Evolutionary conservation across 306 rosid genomes (phyloP), one percentile per base, ranked within the genome.

Genomic region (Comarum palustre): DNA sequence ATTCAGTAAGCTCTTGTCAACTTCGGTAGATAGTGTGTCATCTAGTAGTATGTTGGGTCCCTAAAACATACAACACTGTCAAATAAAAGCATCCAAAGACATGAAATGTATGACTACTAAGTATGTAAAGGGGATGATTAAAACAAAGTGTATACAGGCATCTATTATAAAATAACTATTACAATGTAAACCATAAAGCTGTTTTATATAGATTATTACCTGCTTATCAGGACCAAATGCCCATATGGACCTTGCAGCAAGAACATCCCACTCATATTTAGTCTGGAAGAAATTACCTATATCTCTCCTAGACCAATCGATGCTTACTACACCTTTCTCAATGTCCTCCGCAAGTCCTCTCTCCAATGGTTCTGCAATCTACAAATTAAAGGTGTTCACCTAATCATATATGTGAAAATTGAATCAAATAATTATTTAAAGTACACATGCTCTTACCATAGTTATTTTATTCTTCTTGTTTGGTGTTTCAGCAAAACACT

Each of bases 181-280:
- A 46, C 15, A 16, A 10, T 50, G 32, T 14, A 5, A 59, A 59
- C 39, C 38, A 14, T 15, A 24, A 27, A 14, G 16, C 5, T 25
- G 34, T 13, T 42, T 27, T 8, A 24, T 36, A 42, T 41, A 54
- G 52, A 31, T 38, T 38, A 25, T 67, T 85, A 93, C 99, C 96
- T 89, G 99, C 85, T 91, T 91, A 78, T 94, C 97, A 73, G 99
- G 99, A 80, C 99, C 97, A 86, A 94, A 94, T 72, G 99, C 97
- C 99, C 97, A 94, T 74, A 94, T 94, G 69, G 99, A 91, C 58
- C 97, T 80, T 14, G 97, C 96, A 78, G 99, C 99, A 68, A 94
- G 99, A 62, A 94, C 92, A 83, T 94, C 99, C 99, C 97, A 91
- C 51, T 90, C 97, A 78, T 94, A 91, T 75, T 82, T 87, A 38